These are phyloP conservation scores for Pythium guiyangense DNA, from an alignment of 352 stramenopile genomes.

Conservation along the genomic window DNA sequence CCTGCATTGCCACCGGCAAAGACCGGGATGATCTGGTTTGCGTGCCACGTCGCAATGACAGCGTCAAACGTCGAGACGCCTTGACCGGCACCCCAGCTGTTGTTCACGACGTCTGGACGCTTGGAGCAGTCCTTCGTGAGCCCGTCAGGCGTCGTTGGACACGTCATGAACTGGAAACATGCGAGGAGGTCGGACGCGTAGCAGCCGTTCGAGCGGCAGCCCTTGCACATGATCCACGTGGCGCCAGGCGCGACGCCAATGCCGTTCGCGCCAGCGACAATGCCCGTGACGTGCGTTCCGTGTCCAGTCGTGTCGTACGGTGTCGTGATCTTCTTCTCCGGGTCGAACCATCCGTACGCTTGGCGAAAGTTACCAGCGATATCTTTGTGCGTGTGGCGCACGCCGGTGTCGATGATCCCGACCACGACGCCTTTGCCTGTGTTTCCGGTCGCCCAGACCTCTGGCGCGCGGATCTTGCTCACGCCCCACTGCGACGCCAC, in stretches of 20 bases:
- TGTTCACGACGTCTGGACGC: slow-evolving; percentile 53
- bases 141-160: slow-evolving; percentile 31
- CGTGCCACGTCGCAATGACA: slow-evolving; percentile 39
- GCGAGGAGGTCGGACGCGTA: too few relatives aligned
- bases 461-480: slow-evolving; percentile 40
- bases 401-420: slow-evolving; percentile 59
- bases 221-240: too few relatives aligned
- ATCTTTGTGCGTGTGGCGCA: slow-evolving; percentile 38
- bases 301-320: too few relatives aligned
- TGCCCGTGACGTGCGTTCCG: too few relatives aligned
- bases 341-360: slow-evolving; percentile 61
- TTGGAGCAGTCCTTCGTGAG: slow-evolving; percentile 37
- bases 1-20: slow-evolving; percentile 54
- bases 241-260: too few relatives aligned
- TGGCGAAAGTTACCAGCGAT: slow-evolving; percentile 32
- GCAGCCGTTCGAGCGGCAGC: too few relatives aligned
- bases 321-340: too few relatives aligned
- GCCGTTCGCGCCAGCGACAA: too few relatives aligned
- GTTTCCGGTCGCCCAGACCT: slow-evolving; percentile 43
- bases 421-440: slow-evolving; percentile 48
- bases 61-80: slow-evolving; percentile 33
- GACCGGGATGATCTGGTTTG: slow-evolving; percentile 53
- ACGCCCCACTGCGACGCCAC: slow-evolving; percentile 42
- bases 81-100: slow-evolving; percentile 61
- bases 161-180: too few relatives aligned